Conservation (phyloP, 495 filamentous ascomycete genomes). For the Trichoderma orchidacearum region DNA sequence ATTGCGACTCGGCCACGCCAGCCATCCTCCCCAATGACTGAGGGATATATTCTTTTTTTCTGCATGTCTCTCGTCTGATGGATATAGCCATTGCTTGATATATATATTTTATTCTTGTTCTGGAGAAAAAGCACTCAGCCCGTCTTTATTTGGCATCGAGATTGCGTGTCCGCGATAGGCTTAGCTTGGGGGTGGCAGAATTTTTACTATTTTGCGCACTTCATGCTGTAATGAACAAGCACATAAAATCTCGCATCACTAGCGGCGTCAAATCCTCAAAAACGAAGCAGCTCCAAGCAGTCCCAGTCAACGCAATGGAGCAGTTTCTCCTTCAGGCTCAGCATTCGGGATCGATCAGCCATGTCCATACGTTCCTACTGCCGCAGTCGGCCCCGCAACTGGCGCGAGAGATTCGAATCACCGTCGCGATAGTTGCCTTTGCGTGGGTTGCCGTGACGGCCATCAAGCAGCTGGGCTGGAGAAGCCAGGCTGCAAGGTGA, state of each 20-base stretch:
- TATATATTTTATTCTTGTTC: no score
- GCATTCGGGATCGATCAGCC: conserved; percentile 2
- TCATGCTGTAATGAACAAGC: no score
- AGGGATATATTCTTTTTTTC: no score
- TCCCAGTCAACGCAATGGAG: not conserved
- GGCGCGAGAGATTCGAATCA: conserved; percentile 1
- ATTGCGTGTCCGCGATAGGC: not conserved
- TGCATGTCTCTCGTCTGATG: no score
- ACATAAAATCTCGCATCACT: no score
- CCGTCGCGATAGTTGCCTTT: conserved; percentile 1
- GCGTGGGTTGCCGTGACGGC: conserved; percentile 3
- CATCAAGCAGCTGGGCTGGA: conserved; percentile 1
- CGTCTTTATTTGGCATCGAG: no score
- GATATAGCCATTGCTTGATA: no score
- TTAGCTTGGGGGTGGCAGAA: no score
- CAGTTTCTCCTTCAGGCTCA: conserved; percentile 2
- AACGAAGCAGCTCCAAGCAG: not conserved
- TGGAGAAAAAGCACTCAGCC: no score
- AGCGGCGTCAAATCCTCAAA: not conserved
- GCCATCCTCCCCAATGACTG: no score
- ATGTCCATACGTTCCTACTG: conserved; percentile 1
- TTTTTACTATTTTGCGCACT: no score
- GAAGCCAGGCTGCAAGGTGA: not conserved
- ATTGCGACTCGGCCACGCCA: no score
- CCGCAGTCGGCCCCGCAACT: not conserved